Evolutionary conservation across 495 filamentous ascomycete species (phyloP).

Genomic region (Neurospora intermedia): DNA sequence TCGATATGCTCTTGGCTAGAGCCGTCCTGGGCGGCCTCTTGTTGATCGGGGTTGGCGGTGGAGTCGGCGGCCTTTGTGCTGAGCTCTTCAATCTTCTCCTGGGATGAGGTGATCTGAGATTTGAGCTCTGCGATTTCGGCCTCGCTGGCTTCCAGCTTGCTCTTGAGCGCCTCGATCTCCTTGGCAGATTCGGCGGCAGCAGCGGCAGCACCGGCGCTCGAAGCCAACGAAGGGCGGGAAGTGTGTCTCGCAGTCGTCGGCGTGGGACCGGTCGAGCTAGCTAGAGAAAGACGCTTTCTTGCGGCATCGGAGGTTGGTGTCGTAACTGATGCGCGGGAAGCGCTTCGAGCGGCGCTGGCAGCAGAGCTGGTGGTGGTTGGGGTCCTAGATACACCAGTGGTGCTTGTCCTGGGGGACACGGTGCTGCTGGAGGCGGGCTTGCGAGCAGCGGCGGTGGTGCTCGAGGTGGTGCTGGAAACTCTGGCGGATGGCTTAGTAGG

Average conservation of each 20-base stretch:
- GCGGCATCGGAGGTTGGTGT: constrained; percentile 28
- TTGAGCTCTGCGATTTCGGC: constrained; percentile 40
- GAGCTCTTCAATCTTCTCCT: constrained; percentile 33
- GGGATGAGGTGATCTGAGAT: constrained; percentile 33
- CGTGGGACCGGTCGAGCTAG: constrained; percentile 13
- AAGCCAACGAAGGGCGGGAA: constrained; percentile 28
- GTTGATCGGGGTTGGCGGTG: constrained; percentile 8
- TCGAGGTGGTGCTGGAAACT: constrained; percentile 14
- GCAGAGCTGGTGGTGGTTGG: constrained; percentile 13
- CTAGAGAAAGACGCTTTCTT: constrained; percentile 40
- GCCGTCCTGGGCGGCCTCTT: constrained; percentile 15
- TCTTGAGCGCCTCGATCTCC: constrained; percentile 42
- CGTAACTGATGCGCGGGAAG: constrained; percentile 22
- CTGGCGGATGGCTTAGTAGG: constrained; percentile 28
- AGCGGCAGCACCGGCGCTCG: constrained; percentile 22
- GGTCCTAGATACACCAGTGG: constrained; percentile 16
- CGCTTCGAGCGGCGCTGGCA: constrained; percentile 17
- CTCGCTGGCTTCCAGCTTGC: constrained; percentile 35
- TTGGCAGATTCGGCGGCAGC: constrained; percentile 29
- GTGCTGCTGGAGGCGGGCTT: constrained; percentile 23
- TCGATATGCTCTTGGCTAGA: constrained; percentile 28
- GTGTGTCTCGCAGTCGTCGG: constrained; percentile 20
- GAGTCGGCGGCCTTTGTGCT: constrained; percentile 23
- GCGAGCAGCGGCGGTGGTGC: constrained; percentile 28
- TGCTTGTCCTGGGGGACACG: constrained; percentile 14